Base-by-base conservation (phyloP, 805 yeast species). In the Wickerhamiella sorbophila region DNA sequence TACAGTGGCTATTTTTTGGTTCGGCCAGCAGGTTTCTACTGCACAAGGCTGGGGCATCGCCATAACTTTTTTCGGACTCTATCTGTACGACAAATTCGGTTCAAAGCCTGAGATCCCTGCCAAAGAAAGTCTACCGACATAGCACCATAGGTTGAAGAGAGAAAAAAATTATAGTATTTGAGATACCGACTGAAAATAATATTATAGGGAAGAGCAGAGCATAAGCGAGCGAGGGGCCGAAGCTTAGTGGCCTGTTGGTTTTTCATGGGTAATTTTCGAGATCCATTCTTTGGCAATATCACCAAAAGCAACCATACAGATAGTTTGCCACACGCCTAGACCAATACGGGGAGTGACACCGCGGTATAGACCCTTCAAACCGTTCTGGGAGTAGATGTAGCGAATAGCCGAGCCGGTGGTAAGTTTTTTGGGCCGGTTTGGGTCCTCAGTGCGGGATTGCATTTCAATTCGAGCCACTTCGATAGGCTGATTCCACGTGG, bases 401-500 rank as follows among this genome's bases (percentile, higher is more conserved):
- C 72, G 78, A 55, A 82, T 72, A 27, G 97, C 79, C 40, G 77
- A 70, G 5, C 67, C 57, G 24, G 91, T 94, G 41, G 80, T 74
- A 61, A 88, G 70, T 48, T 88, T 87, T 66, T 83, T 80, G 45
- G 97, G 98, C 65, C 96, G 79, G 60, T 85, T 85, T 52, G 96
- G 95, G 65, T 88, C 97, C 38, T 63, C 67, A n/a, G 87, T 85
- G 67, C 81, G 80, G 44, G 94, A 80, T 67, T 91, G 98, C 96
- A 91, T 86, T 66, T 91, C 98, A 16, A 91, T 94, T 63, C 98
- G 77, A 51, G 87, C 81, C 42, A 91, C 98, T 66, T 91, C 98
- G 56, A 91, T 86, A 32, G 97, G 98, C 67, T 91, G 98, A 65
- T 91, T 91, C 97, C 98, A 91, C 15, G 97, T 95, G 45, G 88